Conservation (phyloP, 352 stramenopile genomes). For the Globisporangium parvum region DNA sequence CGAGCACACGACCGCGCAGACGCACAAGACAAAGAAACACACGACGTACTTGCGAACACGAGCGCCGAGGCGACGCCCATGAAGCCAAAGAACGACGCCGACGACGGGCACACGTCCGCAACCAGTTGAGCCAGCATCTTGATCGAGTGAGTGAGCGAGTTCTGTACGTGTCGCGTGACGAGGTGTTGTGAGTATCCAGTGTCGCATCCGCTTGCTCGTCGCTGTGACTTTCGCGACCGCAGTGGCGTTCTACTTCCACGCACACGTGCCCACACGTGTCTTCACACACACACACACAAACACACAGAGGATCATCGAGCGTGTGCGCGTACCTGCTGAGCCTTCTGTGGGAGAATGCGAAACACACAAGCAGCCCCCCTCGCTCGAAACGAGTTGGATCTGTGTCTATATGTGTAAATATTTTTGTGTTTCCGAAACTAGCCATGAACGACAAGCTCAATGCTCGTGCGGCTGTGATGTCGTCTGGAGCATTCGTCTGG, state of each 20-base stretch:
- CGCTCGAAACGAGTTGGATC: background rate
- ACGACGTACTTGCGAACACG: slow-evolving; percentile 88
- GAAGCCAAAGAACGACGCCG: slow-evolving; percentile 99
- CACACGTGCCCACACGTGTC: too few species aligned
- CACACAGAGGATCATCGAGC: background rate
- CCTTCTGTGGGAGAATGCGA: background rate
- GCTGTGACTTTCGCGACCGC: too few species aligned
- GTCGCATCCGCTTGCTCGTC: too few species aligned
- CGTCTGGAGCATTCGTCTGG: background rate
- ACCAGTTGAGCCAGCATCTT: slow-evolving; percentile 44
- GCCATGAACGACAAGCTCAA: background rate
- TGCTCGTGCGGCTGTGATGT: background rate
- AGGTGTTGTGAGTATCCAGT: too few species aligned
- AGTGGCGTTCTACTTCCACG: too few species aligned
- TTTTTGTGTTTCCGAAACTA: background rate
- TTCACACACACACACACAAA: background rate
- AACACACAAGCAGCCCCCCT: background rate
- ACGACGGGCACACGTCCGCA: slow-evolving; percentile 96
- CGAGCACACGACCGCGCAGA: too few species aligned
- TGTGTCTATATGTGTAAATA: background rate
- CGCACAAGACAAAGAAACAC: background rate
- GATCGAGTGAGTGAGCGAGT: background rate
- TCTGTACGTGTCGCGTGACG: too few species aligned
- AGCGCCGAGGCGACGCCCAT: slow-evolving; percentile 96
- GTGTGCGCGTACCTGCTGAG: background rate